These are phyloP conservation scores for Neonectria faginata DNA, from an alignment of 2,329 filamentous ascomycete species.

Conservation along the genomic window DNA sequence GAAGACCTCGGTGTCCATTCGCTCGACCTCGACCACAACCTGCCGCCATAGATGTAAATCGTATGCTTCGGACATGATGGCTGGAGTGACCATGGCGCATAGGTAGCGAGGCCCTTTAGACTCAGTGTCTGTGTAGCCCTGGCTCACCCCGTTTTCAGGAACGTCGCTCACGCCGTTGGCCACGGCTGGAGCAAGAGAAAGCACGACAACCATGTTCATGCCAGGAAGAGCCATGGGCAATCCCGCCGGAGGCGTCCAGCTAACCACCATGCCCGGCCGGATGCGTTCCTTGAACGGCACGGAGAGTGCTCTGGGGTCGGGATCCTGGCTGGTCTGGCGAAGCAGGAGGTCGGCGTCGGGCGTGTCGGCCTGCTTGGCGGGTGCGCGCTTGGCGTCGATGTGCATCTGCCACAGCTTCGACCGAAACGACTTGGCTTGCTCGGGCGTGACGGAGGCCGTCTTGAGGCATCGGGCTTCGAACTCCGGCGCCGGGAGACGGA, in stretches of 20 bases:
- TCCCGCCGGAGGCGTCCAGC: constrained; percentile 43
- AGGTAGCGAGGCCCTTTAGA: constrained; percentile 43
- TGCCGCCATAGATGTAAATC: constrained; percentile 56
- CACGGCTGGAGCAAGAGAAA: constrained; percentile 42
- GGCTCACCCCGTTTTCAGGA: constrained; percentile 32
- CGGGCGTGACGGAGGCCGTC: constrained; percentile 48
- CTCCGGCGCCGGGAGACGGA: constrained; percentile 54
- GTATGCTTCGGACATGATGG: constrained; percentile 51
- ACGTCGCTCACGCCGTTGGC: constrained; percentile 37
- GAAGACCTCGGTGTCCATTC: constrained; percentile 56
- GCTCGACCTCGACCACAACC: constrained; percentile 46
- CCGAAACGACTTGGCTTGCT: constrained; percentile 57
- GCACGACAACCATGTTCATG: constrained; percentile 49
- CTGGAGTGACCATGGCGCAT: constrained; percentile 53
- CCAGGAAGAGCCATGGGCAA: constrained; percentile 29
- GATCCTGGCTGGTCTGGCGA: constrained; percentile 47
- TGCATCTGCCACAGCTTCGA: constrained; percentile 58
- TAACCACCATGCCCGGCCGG: constrained; percentile 56
- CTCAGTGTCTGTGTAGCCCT: constrained; percentile 19
- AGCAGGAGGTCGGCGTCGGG: constrained; percentile 1
- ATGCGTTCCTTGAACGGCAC: constrained; percentile 56
- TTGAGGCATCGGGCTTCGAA: constrained; percentile 56
- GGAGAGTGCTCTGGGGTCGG: constrained; percentile 28
- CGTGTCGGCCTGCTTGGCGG: background rate
- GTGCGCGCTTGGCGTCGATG: constrained; percentile 51